Evolutionary conservation across 441 rosid genomes (phyloP), one percentile per base, ranked within the genome.

Genomic region (Mallotus japonicus): DNA sequence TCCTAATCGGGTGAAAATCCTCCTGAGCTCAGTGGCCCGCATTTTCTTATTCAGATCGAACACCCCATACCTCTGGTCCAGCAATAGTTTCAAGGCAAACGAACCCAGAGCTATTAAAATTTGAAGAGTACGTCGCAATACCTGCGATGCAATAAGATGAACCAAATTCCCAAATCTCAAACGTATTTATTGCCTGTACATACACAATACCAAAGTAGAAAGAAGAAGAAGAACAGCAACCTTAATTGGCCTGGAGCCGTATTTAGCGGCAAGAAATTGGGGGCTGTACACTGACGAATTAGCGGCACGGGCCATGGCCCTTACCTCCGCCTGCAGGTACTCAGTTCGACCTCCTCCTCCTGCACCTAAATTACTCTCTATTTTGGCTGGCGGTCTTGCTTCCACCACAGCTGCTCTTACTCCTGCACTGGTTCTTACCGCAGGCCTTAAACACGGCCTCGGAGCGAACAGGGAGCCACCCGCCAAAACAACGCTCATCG

Each of bases 311-410:
- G 88, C 75, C 88, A 95, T 69, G 79, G 99, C 97, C 32, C 83
- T 76, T 8, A 84, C 90, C 86, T 95, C 99, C 0, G 96, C 96
- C 73, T 90, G 96, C 19, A 92, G 76, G 73, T 94, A 96, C 37
- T 87, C 91, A 0, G 93, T 79, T 56, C 95, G 89, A 60, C 83
- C 89, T 5, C 74, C 82, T n/a, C 84, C 78, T 20, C 84, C 79
- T 46, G 61, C 53, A 49, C 73, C 77, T 28, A 62, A 54, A 62
- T 59, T 49, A 51, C 68, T 63, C 54, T 57, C 60, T 58, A 75
- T 79, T 32, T 42, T 13, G 2, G 68, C 70, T 11, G 80, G 79
- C 46, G 79, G 84, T 63, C 69, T 71, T 3, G 78, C 78, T 67
- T 76, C 85, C 24, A 79, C 80, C n/a, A 76, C 42, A 73, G 85